phyloP scores from a whole-genome alignment of 1,284 basidiomycete species.

The Rugosomyces carneus region DNA sequence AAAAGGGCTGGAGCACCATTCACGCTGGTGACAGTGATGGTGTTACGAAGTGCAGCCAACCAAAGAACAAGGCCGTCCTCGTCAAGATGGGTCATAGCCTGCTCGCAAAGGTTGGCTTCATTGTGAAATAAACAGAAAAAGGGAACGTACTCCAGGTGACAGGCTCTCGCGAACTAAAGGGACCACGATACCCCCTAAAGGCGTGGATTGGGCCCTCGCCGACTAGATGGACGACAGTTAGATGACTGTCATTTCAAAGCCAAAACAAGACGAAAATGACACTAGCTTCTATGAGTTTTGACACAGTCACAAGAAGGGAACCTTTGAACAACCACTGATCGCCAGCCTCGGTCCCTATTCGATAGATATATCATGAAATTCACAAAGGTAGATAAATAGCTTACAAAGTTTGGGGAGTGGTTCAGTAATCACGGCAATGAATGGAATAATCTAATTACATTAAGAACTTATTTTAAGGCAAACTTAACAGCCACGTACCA shows the following conservation, averaged over 20 bases:
- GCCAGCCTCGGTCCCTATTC: slow-evolving; percentile 57
- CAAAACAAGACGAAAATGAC: not conserved
- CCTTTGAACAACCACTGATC: slow-evolving; percentile 79
- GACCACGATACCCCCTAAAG: slow-evolving; percentile 56
- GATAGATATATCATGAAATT: slow-evolving; percentile 7
- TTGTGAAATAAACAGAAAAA: not conserved
- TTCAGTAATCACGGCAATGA: slow-evolving; percentile 56
- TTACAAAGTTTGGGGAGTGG: slow-evolving; percentile 75
- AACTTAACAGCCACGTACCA: slow-evolving; percentile 33
- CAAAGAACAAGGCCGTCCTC: slow-evolving; percentile 76
- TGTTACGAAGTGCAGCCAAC: slow-evolving; percentile 69
- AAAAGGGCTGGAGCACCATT: slow-evolving; percentile 51
- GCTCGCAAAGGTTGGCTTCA: not conserved
- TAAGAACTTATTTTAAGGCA: not conserved
- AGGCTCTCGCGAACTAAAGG: slow-evolving; percentile 76
- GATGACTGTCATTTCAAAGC: not conserved
- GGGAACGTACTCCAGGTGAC: slow-evolving; percentile 43
- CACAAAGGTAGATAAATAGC: slow-evolving; percentile 21
- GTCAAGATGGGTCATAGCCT: slow-evolving; percentile 73
- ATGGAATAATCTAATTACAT: slow-evolving; percentile 59
- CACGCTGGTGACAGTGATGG: slow-evolving; percentile 44
- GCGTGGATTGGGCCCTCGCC: slow-evolving; percentile 51
- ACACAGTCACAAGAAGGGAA: slow-evolving; percentile 66
- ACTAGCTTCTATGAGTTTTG: slow-evolving; percentile 64
- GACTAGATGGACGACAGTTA: slow-evolving; percentile 39